Percentiles rank a stretch among this genome's conserved stretches.
phyloP scores from a whole-genome alignment of 2,329 filamentous ascomycete species.

The Xenoacremonium recifei region DNA sequence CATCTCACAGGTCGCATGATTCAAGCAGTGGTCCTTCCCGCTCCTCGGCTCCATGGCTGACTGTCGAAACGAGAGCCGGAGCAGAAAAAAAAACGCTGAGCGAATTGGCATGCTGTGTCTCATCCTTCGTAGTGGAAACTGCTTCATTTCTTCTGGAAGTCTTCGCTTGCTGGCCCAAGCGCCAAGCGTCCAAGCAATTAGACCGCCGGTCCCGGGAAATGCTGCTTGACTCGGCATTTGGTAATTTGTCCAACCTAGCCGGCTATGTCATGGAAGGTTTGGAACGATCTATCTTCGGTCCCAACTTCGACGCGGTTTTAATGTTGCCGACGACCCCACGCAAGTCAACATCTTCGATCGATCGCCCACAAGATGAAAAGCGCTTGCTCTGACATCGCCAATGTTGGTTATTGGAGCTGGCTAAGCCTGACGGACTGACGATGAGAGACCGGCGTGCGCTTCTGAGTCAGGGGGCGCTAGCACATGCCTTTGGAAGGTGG shows the following conservation, averaged over 20 bases:
- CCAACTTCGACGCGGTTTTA: too few relatives aligned
- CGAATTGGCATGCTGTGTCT: constrained; percentile 7
- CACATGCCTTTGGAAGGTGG: constrained; percentile 13
- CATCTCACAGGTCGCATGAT: too few relatives aligned
- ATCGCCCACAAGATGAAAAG: neutral
- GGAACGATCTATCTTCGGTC: too few relatives aligned
- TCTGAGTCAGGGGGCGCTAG: constrained; percentile 15
- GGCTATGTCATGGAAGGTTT: too few relatives aligned
- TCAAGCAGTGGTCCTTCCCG: neutral
- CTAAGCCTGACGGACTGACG: neutral
- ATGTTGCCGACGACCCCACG: too few relatives aligned
- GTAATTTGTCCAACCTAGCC: too few relatives aligned
- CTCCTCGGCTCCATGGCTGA: neutral
- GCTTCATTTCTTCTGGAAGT: constrained; percentile 16
- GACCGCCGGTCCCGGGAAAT: too few relatives aligned
- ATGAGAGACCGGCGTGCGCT: neutral
- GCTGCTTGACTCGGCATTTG: too few relatives aligned
- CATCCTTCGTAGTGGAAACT: constrained; percentile 3
- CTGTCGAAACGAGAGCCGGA: constrained; percentile 1
- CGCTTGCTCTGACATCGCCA: neutral
- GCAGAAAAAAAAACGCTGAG: constrained; percentile 2
- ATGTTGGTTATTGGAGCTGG: neutral
- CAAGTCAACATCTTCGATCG: too few relatives aligned
- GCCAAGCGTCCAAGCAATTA: too few relatives aligned
- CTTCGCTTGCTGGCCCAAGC: too few relatives aligned